Evolutionary conservation across 2,329 filamentous ascomycete genomes (phyloP), one percentile per base, ranked within the genome.

Genomic region (Rutstroemia sp.): DNA sequence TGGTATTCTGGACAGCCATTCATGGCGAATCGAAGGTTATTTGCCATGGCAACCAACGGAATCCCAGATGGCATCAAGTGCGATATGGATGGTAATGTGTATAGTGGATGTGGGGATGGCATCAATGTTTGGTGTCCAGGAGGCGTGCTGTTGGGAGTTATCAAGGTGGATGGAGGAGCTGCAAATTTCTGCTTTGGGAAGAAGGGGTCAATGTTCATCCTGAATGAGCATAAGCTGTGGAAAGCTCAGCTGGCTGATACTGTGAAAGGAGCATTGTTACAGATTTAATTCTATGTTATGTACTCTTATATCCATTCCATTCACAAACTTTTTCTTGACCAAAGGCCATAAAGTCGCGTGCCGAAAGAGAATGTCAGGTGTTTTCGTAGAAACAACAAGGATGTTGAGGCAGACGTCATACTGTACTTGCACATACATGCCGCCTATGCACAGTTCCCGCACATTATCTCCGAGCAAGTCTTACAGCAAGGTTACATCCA

Each of bases 41-140:
- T 86, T 64, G 80, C 83, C 0, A 81, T 76, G 57, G 70, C 73
- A 3, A 73, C 77, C 48, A 66, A 72, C 2, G 77, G 78, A 4
- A 70, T 82, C 3, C 80, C 82, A 0, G 83, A 86, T 58, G 83
- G 83, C 72, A 68, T 79, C 58, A 76, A 78, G 59, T 71, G 72
- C 38, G 79, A 82, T 61, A 71, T 70, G 2, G 63, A 74, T 3
- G 78, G 78, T 3, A 80, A 81, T 63, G 74, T 81, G 7, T 81
- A 78, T 67, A 72, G 73, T 14, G 78, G 75, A 0, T 78, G 75
- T 60, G 76, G 76, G 0, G 78, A 81, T 62, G 78, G 78, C 0
- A 70, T 81, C 21, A 74, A 79, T 57, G 72, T 82, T 17, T 82
- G 76, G 76, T 74, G 71, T 49, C 64, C 72, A 0, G 71, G 72